A percentile compares a stretch with the other conserved stretches of the same genome.
Conservation (phyloP, 768 basidiomycete species). For the Rhizopogon vinicolor region DNA sequence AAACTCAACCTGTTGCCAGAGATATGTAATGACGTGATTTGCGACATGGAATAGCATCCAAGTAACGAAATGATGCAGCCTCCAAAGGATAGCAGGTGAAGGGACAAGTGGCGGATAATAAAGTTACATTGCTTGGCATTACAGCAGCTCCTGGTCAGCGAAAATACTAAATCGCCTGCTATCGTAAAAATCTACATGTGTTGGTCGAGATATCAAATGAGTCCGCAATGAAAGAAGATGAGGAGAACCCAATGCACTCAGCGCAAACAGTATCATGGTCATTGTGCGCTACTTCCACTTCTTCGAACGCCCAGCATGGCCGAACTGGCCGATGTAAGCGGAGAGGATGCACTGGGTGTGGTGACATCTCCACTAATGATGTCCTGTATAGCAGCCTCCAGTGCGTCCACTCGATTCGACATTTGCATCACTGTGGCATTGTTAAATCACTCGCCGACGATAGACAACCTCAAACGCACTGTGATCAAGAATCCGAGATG, state of each 20-base stretch:
- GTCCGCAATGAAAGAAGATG: not conserved
- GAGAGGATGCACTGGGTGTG: conserved; percentile 47
- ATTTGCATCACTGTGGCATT: conserved; percentile 75
- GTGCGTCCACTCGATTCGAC: conserved; percentile 85
- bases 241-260: not conserved
- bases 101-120: not conserved
- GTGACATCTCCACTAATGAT: conserved; percentile 74
- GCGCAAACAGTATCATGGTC: not conserved
- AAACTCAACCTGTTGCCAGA: too few relatives aligned
- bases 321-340: conserved; percentile 15
- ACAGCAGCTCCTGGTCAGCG: not conserved
- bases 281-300: conserved; percentile 31
- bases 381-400: conserved; percentile 89
- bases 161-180: not conserved
- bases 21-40: too few relatives aligned
- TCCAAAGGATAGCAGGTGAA: not conserved
- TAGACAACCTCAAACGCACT: conserved; percentile 43
- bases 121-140: too few relatives aligned
- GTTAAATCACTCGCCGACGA: conserved; percentile 5
- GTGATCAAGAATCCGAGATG: conserved; percentile 78
- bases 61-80: not conserved
- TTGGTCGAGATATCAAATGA: not conserved
- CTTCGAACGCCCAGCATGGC: conserved; percentile 37
- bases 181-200: not conserved
- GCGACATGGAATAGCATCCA: not conserved